Base-by-base conservation (phyloP, 1,139 yeast genomes). In the Magnusiomyces ingens region DNA sequence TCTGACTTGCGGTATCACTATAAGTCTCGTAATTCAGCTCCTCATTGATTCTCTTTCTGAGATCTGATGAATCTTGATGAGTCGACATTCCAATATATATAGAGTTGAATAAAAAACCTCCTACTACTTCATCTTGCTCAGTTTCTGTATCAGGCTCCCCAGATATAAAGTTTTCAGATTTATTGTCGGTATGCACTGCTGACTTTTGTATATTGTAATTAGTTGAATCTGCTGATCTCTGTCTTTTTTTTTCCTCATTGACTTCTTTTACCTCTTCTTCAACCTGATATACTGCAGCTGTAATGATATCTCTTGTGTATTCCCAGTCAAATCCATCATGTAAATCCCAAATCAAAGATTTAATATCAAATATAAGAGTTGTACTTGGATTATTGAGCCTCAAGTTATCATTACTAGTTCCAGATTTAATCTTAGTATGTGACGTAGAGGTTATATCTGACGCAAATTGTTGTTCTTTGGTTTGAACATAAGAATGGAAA, bases 281-380 rank as follows among this genome's bases (percentile, higher is more conserved):
- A 13, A 86, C 80, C 38, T 78, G 70, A 53, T 76, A 76, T 0
- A 91, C 84, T 0, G 88, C 87, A 5, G 76, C 78, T 21, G 76
- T 73, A 29, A 93, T 84, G 0, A 81, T 75, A 44, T 75, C 76
- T 57, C 95, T 75, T 0, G 98, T 89, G 49, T 80, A 81, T 55
- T 79, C 79, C 96, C 98, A 90, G 65, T 93, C 99, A 64, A 84
- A 93, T 0, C 99, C 99, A 71, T 93, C 99, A 65, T 80, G 82
- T 43, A 93, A 69, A 55, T 78, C 81, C 56, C 93, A 70, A 2
- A 68, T 68, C 0, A 76, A 35, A 3, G 51, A 48, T 2, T 15
- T 19, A 11, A 55, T 46, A 2, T 18, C 17, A 47, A 55, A 52
- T 3, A 49, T 51, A 29, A 52, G 32, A 11, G 38, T 15, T n/a